Conservation (phyloP, 1,139 yeast genomes). For the Pichiaceae sp. region DNA sequence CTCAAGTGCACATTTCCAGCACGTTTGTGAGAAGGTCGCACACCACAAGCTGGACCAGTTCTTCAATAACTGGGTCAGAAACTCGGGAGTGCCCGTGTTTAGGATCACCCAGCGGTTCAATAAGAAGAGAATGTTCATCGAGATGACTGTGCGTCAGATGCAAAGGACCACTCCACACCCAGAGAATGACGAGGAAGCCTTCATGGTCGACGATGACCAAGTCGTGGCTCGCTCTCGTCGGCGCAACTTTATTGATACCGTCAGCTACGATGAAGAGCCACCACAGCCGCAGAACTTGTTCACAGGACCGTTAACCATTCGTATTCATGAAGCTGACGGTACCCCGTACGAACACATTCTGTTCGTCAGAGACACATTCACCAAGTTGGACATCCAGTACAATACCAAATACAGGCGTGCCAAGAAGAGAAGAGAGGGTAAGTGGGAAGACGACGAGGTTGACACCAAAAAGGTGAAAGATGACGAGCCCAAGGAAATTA, state of each 20-base stretch:
- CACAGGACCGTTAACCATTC: slow-evolving; percentile 91
- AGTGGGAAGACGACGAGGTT: slow-evolving; percentile 29
- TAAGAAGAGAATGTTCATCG: slow-evolving; percentile 87
- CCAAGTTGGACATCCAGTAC: slow-evolving; percentile 88
- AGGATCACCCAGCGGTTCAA: slow-evolving; percentile 87
- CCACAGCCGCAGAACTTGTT: slow-evolving; percentile 42
- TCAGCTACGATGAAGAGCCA: slow-evolving; percentile 26
- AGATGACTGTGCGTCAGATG: slow-evolving; percentile 88
- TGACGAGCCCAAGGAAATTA: slow-evolving; percentile 42
- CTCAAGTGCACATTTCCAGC: slow-evolving; percentile 79
- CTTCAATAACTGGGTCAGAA: slow-evolving; percentile 90
- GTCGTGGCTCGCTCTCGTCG: slow-evolving; percentile 2
- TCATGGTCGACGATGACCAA: slow-evolving; percentile 2
- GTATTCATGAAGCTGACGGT: slow-evolving; percentile 99
- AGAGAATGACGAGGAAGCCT: slow-evolving; percentile 1
- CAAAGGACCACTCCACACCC: slow-evolving; percentile 34
- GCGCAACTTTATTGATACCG: slow-evolving; percentile 37
- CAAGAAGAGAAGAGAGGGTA: slow-evolving; percentile 46
- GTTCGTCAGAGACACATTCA: slow-evolving; percentile 74
- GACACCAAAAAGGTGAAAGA: slow-evolving; percentile 21
- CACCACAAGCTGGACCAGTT: slow-evolving; percentile 76
- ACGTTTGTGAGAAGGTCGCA: slow-evolving; percentile 89
- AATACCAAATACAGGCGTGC: slow-evolving; percentile 79
- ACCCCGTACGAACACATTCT: slow-evolving; percentile 98
- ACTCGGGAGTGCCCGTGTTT: slow-evolving; percentile 84